phyloP scores from a whole-genome alignment of 2,329 filamentous ascomycete genomes.

The Fusarium falciforme region DNA sequence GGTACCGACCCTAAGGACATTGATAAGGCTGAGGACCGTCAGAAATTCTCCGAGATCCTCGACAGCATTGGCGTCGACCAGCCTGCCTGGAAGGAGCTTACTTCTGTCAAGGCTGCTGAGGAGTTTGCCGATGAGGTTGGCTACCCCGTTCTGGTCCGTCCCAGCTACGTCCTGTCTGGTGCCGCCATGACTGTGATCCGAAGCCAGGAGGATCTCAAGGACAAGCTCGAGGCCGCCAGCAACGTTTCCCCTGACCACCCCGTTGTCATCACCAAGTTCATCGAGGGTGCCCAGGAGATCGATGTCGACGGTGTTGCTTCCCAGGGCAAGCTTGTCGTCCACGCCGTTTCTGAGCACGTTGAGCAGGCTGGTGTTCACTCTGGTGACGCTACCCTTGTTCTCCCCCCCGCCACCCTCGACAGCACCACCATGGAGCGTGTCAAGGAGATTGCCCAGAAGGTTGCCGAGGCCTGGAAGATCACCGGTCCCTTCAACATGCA shows the following conservation, averaged over 20 bases:
- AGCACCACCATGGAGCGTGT: conserved; percentile 82
- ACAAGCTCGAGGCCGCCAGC: conserved; percentile 91
- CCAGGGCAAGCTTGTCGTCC: conserved; percentile 85
- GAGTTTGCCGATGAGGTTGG: conserved; percentile 85
- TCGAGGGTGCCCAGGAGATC: conserved; percentile 95
- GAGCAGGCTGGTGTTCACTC: conserved; percentile 99
- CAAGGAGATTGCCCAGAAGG: conserved; percentile 96
- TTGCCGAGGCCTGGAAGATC: conserved; percentile 96
- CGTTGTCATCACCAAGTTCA: conserved; percentile 98
- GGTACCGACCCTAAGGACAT: conserved; percentile 95
- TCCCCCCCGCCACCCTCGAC: conserved; percentile 86
- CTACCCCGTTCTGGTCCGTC: conserved; percentile 95
- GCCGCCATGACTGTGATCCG: conserved; percentile 98
- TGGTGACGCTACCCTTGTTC: conserved; percentile 92
- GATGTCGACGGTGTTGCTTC: conserved; percentile 95
- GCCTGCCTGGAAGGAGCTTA: conserved; percentile 97
- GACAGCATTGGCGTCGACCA: conserved; percentile 98
- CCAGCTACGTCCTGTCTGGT: conserved; percentile 94
- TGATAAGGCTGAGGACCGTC: conserved; percentile 96
- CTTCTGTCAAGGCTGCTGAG: conserved; percentile 88
- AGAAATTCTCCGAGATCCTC: conserved; percentile 97
- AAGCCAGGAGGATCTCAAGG: conserved; percentile 87
- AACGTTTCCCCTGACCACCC: conserved; percentile 96
- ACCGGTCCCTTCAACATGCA: conserved; percentile 99
- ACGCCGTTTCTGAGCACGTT: conserved; percentile 95